A percentile compares a stretch with the other conserved stretches of the same genome.
Evolutionary conservation across 1,284 basidiomycete species (phyloP).

Genomic region (Rhodofomes roseus): DNA sequence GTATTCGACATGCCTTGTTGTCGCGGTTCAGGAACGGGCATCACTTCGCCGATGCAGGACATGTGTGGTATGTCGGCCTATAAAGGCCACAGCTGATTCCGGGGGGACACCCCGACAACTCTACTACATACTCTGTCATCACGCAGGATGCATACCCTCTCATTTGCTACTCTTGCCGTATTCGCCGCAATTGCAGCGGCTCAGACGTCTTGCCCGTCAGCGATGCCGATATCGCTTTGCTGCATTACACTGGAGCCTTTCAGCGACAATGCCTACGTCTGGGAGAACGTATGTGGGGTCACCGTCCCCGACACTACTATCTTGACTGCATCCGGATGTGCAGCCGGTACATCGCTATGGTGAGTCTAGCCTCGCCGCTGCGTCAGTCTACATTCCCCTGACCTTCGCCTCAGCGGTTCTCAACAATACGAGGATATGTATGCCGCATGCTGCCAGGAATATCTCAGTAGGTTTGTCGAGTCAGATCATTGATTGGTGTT

Average conservation of each 20-base stretch:
- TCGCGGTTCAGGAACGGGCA: too few species aligned
- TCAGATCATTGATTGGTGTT: background rate
- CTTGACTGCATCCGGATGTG: background rate
- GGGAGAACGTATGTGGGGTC: background rate
- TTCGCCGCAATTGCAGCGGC: background rate
- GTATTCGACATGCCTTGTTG: too few species aligned
- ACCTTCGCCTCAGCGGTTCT: background rate
- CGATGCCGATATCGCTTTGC: background rate
- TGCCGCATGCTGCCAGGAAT: background rate
- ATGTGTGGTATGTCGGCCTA: too few species aligned
- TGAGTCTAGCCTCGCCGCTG: background rate
- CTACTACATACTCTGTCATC: background rate
- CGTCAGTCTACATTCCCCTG: background rate
- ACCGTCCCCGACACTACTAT: slow-evolving; percentile 2
- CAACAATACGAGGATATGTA: background rate
- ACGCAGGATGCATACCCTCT: background rate
- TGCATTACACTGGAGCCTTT: background rate
- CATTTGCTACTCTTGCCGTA: background rate
- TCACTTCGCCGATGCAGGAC: too few species aligned
- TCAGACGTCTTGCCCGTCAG: background rate
- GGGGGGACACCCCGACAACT: too few species aligned
- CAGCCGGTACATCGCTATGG: background rate
- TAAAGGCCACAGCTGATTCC: too few species aligned
- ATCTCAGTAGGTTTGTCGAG: background rate
- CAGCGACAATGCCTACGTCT: background rate